phyloP scores from a whole-genome alignment of 2,329 filamentous ascomycete species.

The Aspergillus sp. region DNA sequence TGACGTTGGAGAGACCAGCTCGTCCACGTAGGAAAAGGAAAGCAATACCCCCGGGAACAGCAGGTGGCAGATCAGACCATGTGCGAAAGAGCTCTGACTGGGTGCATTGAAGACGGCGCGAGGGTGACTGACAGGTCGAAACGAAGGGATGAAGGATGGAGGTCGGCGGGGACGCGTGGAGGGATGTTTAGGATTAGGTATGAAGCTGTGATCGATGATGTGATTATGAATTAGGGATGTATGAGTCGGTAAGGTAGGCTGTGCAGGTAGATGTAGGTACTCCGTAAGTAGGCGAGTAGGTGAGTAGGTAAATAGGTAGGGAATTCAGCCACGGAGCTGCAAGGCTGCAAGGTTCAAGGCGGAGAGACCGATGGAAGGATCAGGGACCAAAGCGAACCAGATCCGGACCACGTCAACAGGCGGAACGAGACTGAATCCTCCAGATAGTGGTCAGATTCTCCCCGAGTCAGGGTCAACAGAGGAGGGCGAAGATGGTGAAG shows the following conservation, averaged over 20 bases:
- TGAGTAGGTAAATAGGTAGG: not conserved
- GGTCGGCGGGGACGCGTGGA: not conserved
- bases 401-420: no score
- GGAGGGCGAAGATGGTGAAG: not conserved
- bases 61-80: constrained; percentile 13
- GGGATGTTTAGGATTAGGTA: not conserved
- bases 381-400: not conserved
- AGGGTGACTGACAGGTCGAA: not conserved
- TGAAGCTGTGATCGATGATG: not conserved
- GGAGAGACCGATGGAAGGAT: not conserved
- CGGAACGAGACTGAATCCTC: no score
- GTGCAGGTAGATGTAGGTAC: not conserved
- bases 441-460: not conserved
- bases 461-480: not conserved
- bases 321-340: not conserved
- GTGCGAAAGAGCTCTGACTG: constrained; percentile 2
- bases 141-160: not conserved
- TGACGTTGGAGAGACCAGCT: constrained; percentile 42
- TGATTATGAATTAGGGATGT: not conserved
- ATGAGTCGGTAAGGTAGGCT: not conserved
- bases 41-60: constrained; percentile 4
- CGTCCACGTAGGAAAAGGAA: constrained; percentile 34
- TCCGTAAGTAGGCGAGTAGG: no score
- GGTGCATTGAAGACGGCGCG: constrained; percentile 12
- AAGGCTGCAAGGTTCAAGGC: not conserved